A percentile compares a stretch with the other conserved stretches of the same genome.
These are phyloP conservation scores for Rubia peregrina DNA, from an alignment of 305 asterid species.

Conservation along the genomic window DNA sequence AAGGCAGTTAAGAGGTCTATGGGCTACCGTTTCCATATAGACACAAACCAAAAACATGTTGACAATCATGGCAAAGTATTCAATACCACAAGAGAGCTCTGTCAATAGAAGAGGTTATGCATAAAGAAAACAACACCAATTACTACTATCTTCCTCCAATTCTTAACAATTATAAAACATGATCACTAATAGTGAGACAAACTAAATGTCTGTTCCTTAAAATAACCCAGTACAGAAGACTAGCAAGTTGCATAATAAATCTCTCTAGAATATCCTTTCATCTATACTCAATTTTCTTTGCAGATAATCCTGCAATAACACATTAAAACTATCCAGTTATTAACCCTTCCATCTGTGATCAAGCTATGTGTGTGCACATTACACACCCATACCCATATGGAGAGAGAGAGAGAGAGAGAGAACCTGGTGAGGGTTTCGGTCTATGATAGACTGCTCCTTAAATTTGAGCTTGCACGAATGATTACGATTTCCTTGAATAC, in stretches of 20 bases:
- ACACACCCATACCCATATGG: not conserved
- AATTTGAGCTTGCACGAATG: constrained; percentile 85
- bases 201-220: not conserved
- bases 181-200: not conserved
- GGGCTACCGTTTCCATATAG: not conserved
- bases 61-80: not conserved
- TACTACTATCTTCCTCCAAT: not conserved
- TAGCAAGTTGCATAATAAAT: not conserved
- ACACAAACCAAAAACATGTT: not conserved
- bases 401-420: constrained; percentile 17
- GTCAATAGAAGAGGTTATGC: not conserved
- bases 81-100: not conserved
- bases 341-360: not conserved
- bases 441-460: constrained; percentile 95
- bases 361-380: not conserved
- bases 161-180: not conserved
- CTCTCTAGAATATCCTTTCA: not conserved
- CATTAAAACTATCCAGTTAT: not conserved
- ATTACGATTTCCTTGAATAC: constrained; percentile 62
- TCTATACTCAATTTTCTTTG: not conserved
- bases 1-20: not conserved
- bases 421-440: constrained; percentile 97
- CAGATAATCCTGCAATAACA: not conserved
- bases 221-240: not conserved
- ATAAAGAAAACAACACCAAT: not conserved